Evolutionary conservation across 306 rosid genomes (phyloP), one percentile per base, ranked within the genome.

Genomic region (Corylus americana): DNA sequence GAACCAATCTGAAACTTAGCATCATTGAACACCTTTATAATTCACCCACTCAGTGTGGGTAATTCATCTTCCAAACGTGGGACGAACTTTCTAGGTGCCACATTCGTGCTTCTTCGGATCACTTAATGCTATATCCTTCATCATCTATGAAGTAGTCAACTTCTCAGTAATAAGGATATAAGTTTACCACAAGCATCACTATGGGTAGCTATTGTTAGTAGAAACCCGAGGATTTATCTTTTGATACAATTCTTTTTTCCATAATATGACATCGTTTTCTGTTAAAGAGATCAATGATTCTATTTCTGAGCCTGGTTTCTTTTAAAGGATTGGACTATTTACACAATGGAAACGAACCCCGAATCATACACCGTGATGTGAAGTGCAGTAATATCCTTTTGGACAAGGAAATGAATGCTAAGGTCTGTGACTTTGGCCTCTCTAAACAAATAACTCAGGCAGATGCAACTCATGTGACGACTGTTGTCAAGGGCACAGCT

Each of bases 391-490:
- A 94, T 53, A 94, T 94, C 50, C 97, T 94, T 63, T 80, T 92
- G 90, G 98, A 94, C 55, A 79, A 61, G 86, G 97, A 92, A 49
- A 86, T 92, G 98, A 92, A 94, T 85, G 98, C 90, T 31, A 94
- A 94, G 76, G 89, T 94, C 59, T 90, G 97, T 85, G 98, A 94
- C 75, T 94, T 94, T 77, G 98, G 98, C 78, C 92, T 94, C 70
- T 94, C 91, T 18, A 92, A 94, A 89, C 97, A 92, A 90, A 81
- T 94, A 17, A 79, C 83, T 18, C 86, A 84, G 44, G 81, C 89
- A 71, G 94, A 90, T 77, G 98, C 98, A 81, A 91, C 92, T 68
- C 98, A 94, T 83, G 97, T 94, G 71, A 94, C 97, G 73, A 94
- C 98, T 6, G 84, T 92, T 66, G 98, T 94, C 73, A 94, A 94